Conservation (phyloP, 352 stramenopile genomes). For the Phytopythium kandeliae region DNA sequence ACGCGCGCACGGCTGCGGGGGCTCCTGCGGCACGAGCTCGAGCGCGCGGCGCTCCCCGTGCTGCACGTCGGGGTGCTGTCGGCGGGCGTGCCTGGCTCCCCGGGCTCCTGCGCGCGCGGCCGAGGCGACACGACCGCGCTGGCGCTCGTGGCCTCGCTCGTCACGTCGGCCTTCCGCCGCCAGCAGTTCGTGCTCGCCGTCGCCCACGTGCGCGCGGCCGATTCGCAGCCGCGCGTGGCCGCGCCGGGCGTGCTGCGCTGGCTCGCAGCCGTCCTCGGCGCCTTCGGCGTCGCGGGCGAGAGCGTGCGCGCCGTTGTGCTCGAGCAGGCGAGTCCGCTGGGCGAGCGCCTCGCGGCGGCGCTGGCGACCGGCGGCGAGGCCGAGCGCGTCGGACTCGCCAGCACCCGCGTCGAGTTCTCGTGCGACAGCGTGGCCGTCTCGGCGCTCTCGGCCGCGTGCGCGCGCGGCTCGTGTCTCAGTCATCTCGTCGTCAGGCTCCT, state of each 20-base stretch:
- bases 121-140: background rate
- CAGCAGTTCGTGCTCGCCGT: background rate
- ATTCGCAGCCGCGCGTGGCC: background rate
- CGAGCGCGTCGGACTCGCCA: background rate
- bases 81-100: background rate
- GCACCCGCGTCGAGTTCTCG: background rate
- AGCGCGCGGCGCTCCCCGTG: background rate
- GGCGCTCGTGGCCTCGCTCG: background rate
- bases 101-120: background rate
- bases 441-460: background rate
- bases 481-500: background rate
- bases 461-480: background rate
- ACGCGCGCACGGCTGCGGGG: background rate
- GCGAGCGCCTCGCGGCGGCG: background rate
- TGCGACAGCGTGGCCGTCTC: background rate
- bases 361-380: background rate
- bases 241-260: background rate
- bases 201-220: background rate
- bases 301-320: background rate
- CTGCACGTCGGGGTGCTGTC: background rate
- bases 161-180: background rate
- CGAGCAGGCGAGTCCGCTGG: background rate
- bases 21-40: background rate
- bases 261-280: background rate
- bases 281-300: background rate